Evolutionary conservation across 2,329 filamentous ascomycete species (phyloP).

Genomic region (Bimuria novae-zelandiae): DNA sequence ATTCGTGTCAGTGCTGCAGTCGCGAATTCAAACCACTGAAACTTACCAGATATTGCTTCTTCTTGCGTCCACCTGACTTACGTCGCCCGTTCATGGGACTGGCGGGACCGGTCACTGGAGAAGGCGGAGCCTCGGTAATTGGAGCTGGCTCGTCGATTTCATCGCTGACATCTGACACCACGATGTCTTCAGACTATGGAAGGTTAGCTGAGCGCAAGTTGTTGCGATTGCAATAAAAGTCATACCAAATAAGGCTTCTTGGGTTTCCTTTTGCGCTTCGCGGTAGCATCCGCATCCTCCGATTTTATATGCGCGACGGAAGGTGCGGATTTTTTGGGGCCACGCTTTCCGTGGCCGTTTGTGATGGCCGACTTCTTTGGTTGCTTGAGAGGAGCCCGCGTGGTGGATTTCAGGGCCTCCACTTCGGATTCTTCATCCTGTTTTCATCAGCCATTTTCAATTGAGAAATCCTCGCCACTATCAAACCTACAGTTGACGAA

Average conservation of each 20-base stretch:
- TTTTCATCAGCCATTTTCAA: slow-evolving; percentile 21
- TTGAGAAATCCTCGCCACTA: not conserved
- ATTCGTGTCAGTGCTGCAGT: slow-evolving; percentile 4
- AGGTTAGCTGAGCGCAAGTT: slow-evolving; percentile 15
- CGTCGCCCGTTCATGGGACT: slow-evolving; percentile 26
- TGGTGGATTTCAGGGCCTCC: slow-evolving; percentile 24
- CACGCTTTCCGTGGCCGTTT: slow-evolving; percentile 30
- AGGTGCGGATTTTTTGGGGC: slow-evolving; percentile 20
- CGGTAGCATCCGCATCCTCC: slow-evolving; percentile 26
- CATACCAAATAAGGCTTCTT: slow-evolving; percentile 36
- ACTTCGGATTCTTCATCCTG: slow-evolving; percentile 32
- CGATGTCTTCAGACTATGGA: slow-evolving; percentile 34
- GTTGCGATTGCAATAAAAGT: not conserved
- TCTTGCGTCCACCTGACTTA: slow-evolving; percentile 33
- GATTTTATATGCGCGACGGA: slow-evolving; percentile 19
- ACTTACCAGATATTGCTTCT: slow-evolving; percentile 39
- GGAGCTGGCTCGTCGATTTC: slow-evolving; percentile 13
- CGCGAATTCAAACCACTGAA: not conserved
- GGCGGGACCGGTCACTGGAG: slow-evolving; percentile 18
- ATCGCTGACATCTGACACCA: slow-evolving; percentile 37
- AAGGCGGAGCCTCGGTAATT: slow-evolving; percentile 7
- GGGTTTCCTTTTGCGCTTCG: slow-evolving; percentile 36
- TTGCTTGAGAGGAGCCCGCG: slow-evolving; percentile 25
- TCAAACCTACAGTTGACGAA: slow-evolving; percentile 33
- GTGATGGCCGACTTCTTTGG: slow-evolving; percentile 31